Evolutionary conservation across 2,329 filamentous ascomycete species (phyloP), one percentile per base, ranked within the genome.

Genomic region (Diaporthe destruens): DNA sequence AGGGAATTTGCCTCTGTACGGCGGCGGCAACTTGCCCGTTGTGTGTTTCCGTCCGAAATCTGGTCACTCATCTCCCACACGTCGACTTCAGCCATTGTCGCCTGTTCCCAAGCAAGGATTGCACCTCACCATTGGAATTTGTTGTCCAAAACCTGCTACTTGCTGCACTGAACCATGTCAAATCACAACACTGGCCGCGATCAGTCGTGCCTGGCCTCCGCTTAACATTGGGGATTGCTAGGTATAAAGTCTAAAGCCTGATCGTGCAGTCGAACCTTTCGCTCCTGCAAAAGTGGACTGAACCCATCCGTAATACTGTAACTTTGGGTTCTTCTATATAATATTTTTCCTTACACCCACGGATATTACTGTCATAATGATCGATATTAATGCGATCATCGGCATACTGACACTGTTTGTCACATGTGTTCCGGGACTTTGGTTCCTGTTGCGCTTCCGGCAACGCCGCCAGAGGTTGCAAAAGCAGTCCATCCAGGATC

Each of bases 391-490:
- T 47, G 39, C 18, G 39, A 32, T 61, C 12, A 47, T 61, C 11
- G 25, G 57, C 39, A 61, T 47, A 1, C 6, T 61, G 25, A 47
- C 57, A 61, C 12, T 61, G 23, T n/a, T 61, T 14, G 39, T 47
- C 57, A 47, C 57, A 11, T 61, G 57, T 8, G 11, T 61, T 23
- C 57, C 57, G 2, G 57, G 57, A 1, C 32, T 61, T 32, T 61
- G 57, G 39, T 44, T 32, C 9, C 23, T 61, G 0, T 16, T 47
- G 23, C 57, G 57, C 7, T 44, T 12, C 14, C 47, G 23, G 39
- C 18, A 47, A 47, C 18, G 25, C 16, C 57, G 23, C 23, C 39
- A n/a, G 23, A 32, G 39, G 2, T 23, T 32, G 23, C 8, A 8
- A 12, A 1, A 61, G 16, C 57, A 20, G 16, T n/a, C 6, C 1